Evolutionary conservation across 352 stramenopile genomes (phyloP).

Genomic region (Pythium graminicola): DNA sequence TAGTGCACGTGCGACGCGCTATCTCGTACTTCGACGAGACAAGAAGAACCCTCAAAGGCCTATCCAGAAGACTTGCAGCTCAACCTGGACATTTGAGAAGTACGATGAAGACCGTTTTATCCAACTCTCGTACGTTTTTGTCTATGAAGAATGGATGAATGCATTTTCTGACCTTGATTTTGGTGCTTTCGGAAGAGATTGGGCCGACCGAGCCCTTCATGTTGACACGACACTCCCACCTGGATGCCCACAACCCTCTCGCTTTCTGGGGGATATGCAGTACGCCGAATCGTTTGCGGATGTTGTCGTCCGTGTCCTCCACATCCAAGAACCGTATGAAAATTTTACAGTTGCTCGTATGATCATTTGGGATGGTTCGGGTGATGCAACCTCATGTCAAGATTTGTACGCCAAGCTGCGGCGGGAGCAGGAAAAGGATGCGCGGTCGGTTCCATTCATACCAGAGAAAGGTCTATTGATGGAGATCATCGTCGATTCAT

Average conservation of each 20-base stretch:
- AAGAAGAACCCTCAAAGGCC: constrained; percentile 18
- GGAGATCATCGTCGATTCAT: constrained; percentile 61
- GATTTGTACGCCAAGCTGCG: constrained; percentile 23
- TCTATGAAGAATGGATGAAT: no score
- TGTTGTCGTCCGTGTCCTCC: constrained; percentile 51
- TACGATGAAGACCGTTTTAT: constrained; percentile 39
- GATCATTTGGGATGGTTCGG: constrained; percentile 67
- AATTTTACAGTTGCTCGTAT: constrained; percentile 29
- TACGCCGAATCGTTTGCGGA: constrained; percentile 47
- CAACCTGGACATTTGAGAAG: constrained; percentile 55
- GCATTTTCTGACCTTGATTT: neutral
- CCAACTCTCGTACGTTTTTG: constrained; percentile 25
- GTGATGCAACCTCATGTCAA: constrained; percentile 18
- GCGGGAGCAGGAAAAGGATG: constrained; percentile 5
- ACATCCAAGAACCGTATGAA: constrained; percentile 28
- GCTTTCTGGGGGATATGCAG: constrained; percentile 37
- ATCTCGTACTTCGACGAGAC: constrained; percentile 48
- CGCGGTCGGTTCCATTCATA: constrained; percentile 17
- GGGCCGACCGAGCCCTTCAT: constrained; percentile 32
- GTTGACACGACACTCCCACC: constrained; percentile 45
- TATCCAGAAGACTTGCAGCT: constrained; percentile 41
- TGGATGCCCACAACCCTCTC: constrained; percentile 36
- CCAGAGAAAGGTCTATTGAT: constrained; percentile 42
- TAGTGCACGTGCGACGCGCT: constrained; percentile 38
- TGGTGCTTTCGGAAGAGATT: constrained; percentile 31